Base-by-base conservation (phyloP, 345 rosid genomes). In the Gynandropsis gynandra region DNA sequence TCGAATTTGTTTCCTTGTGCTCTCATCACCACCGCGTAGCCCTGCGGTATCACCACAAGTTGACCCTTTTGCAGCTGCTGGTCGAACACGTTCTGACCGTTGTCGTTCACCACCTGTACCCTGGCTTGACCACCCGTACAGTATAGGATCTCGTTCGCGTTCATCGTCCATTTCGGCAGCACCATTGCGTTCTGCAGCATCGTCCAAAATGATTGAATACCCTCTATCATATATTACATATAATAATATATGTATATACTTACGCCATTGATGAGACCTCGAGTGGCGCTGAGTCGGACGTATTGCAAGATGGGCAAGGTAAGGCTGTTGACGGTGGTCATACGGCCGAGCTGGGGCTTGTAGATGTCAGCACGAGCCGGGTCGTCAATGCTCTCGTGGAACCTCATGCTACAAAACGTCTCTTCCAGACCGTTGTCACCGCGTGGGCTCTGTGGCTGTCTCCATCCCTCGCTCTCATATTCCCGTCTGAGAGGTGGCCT, bases 81-180 rank as follows among this genome's bases (percentile, higher is more conserved):
- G 43, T 82, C 76, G 66, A 78, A 79, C 38, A 90, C 83, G 5
- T 59, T 20, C 9, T 75, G 59, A 0, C 98, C 98, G 29, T 66
- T 66, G 58, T 80, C 69, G 66, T 80, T 71, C 50, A 74, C 85
- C 2, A 83, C 73, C 54, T 90, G 95, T 47, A 80, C 45, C 46
- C 74, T 58, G 10, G 66, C 83, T 4, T 70, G 63, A 0, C 95
- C 96, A 7, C 50, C 58, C 9, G 82, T 65, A 37, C 54, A 76
- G 72, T 80, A 87, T 13, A 80, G 13, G 31, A 90, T 64, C 69
- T 72, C 76, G 70, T 83, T 82, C 5, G 92, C 84, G 63, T 83
- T 80, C 60, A 62, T n/a, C 74, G 72, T 69, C 78, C 78, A 90
- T 66, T 80, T 82, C 2, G 95, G 95, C 21, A 75, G 51, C 60